A percentile compares a stretch with the other conserved stretches of the same genome.
Conservation (phyloP, 2,329 filamentous ascomycete species). For the Colletotrichum liriopes region DNA sequence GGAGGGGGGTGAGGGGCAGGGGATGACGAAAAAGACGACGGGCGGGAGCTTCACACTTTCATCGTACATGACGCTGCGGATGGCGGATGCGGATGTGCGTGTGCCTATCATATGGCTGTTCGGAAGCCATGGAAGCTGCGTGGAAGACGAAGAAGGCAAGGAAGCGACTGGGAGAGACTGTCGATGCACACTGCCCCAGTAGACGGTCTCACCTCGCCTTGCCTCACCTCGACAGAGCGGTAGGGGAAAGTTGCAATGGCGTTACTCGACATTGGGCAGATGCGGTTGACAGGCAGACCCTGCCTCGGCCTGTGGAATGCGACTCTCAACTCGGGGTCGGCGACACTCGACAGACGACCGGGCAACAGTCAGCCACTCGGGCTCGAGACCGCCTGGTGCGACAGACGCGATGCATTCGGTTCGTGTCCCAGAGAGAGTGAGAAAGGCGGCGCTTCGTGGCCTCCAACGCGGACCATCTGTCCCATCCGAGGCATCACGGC, state of each 20-base stretch:
- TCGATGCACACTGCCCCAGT: neutral
- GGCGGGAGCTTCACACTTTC: slow-evolving; percentile 7
- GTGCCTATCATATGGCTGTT: slow-evolving; percentile 6
- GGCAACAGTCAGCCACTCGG: neutral
- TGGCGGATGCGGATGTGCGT: slow-evolving; percentile 6
- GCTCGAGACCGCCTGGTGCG: neutral
- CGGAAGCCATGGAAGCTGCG: slow-evolving; percentile 30
- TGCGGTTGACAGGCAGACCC: slow-evolving; percentile 4
- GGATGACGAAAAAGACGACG: neutral
- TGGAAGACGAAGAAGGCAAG: slow-evolving; percentile 31
- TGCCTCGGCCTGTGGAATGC: neutral
- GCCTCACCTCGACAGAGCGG: neutral
- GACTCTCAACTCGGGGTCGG: neutral
- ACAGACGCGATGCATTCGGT: slow-evolving; percentile 9
- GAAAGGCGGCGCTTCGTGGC: neutral
- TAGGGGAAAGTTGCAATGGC: neutral
- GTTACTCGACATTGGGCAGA: slow-evolving; percentile 20
- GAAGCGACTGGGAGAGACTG: neutral
- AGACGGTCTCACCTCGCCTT: slow-evolving; percentile 9
- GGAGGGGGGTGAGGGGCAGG: neutral
- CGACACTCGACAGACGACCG: neutral
- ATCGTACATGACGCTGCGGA: slow-evolving; percentile 28
- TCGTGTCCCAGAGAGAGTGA: neutral
- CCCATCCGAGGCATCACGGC: slow-evolving; percentile 36
- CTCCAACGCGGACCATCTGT: slow-evolving; percentile 13